phyloP scores from a whole-genome alignment of 1,284 basidiomycete genomes.

The Trametes pubescens region DNA sequence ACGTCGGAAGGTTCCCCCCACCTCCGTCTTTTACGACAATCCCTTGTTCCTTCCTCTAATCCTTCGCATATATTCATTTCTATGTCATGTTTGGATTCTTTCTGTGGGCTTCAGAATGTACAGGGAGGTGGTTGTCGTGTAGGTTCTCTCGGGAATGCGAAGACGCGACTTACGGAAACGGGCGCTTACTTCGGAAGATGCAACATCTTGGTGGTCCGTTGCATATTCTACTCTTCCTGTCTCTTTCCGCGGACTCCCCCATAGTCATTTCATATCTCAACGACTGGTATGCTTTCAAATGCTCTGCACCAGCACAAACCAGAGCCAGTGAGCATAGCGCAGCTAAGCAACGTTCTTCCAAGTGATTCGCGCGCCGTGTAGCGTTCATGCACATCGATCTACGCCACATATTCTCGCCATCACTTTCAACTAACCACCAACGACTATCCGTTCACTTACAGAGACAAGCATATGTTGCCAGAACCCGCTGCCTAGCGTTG shows the following conservation, averaged over 20 bases:
- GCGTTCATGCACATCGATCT: too few species aligned
- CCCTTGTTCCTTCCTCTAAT: not conserved
- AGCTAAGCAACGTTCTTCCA: too few species aligned
- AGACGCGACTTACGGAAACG: not conserved
- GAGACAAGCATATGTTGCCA: too few species aligned
- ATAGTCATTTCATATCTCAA: not conserved
- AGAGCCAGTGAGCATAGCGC: too few species aligned
- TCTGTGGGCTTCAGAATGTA: not conserved
- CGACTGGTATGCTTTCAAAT: not conserved
- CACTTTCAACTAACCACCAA: too few species aligned
- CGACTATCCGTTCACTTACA: too few species aligned
- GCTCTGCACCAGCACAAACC: not conserved
- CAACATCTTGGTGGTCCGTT: conserved; percentile 4
- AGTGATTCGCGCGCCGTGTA: too few species aligned
- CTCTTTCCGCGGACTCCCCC: not conserved
- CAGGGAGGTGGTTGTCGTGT: not conserved
- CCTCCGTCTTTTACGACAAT: conserved; percentile 20
- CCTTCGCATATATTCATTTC: not conserved
- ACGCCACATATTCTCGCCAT: too few species aligned
- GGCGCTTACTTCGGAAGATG: conserved; percentile 28
- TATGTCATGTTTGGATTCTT: not conserved
- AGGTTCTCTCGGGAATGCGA: not conserved
- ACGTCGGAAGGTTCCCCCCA: conserved; percentile 33
- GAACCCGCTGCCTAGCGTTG: too few species aligned
- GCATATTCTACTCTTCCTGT: not conserved